Evolutionary conservation across 306 rosid species (phyloP), one percentile per base, ranked within the genome.

Genomic region (Phaseolus lunatus): DNA sequence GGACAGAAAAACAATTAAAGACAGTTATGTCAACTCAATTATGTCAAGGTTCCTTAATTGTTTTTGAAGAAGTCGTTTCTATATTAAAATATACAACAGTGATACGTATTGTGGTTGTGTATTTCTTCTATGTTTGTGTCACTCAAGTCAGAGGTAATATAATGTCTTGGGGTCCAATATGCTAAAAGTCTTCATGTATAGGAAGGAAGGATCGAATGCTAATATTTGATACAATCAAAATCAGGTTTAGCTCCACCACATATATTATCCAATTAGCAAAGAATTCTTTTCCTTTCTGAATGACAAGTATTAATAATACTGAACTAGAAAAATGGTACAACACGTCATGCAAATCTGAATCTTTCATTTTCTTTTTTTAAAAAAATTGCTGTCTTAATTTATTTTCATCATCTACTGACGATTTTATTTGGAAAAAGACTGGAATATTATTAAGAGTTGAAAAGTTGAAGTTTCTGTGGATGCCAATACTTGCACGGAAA

Each of bases 61-160:
- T 64, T 64, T 18, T 35, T n/a, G 45, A 35, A 64, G 8, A 64
- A 64, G 70, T 19, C 48, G 47, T 35, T 35, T 64, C 29, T 18
- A 18, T 2, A 37, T 64, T 64, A 10, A 35, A 64, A 18, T 64
- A 19, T 37, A 33, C 24, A 24, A 61, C 23, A 63, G 6, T 37
- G 48, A 64, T 18, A 19, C 27, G n/a, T 37, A 35, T 37, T 7
- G 19, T 35, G 12, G 24, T 18, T 18, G 29, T 18, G 49, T 64
- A 29, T 61, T 61, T 61, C 44, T 61, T 61, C 44, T 14, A 59
- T 59, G 13, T 23, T 16, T 61, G 23, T 16, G 67, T 12, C 44
- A 61, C 67, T 29, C n/a, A 23, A 9, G 70, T 64, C 70, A 64
- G 20, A 64, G 24, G 24, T 31, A 11, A 7, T 6, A 23, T 12